These are phyloP conservation scores for Solanum chacoense DNA, from an alignment of 305 asterid species.

Conservation along the genomic window DNA sequence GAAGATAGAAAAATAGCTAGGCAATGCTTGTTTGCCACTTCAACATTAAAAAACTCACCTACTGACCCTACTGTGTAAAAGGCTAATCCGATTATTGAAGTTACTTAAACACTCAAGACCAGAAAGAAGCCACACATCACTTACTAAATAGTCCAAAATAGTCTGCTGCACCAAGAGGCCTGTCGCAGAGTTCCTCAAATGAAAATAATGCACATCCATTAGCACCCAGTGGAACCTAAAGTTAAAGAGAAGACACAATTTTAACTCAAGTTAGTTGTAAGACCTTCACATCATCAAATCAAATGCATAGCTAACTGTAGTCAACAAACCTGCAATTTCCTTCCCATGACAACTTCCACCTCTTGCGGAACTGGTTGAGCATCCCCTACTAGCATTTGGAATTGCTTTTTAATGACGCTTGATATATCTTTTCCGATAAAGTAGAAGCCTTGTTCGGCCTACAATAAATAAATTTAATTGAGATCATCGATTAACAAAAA, in stretches of 20 bases:
- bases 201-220: constrained; percentile 84
- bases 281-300: constrained; percentile 3
- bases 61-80: neutral
- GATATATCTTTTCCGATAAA: constrained; percentile 58
- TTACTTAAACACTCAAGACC: neutral
- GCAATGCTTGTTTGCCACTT: neutral
- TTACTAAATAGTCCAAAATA: constrained; percentile 83
- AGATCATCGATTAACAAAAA: neutral
- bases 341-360: constrained; percentile 97
- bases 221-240: constrained; percentile 75
- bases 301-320: neutral
- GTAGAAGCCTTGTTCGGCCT: constrained; percentile 65
- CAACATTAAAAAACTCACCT: neutral
- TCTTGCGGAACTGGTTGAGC: constrained; percentile 52
- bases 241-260: neutral
- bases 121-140: constrained; percentile 11
- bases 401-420: constrained; percentile 58
- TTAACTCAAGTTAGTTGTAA: constrained; percentile 19
- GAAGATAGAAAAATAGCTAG: neutral
- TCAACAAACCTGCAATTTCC: constrained; percentile 55
- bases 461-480: neutral
- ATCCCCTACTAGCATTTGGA: constrained; percentile 60
- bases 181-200: constrained; percentile 82
- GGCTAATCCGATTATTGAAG: neutral
- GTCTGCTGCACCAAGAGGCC: constrained; percentile 96